Evolutionary conservation across 768 basidiomycete species (phyloP).

Genomic region (Gyrodon lividus): DNA sequence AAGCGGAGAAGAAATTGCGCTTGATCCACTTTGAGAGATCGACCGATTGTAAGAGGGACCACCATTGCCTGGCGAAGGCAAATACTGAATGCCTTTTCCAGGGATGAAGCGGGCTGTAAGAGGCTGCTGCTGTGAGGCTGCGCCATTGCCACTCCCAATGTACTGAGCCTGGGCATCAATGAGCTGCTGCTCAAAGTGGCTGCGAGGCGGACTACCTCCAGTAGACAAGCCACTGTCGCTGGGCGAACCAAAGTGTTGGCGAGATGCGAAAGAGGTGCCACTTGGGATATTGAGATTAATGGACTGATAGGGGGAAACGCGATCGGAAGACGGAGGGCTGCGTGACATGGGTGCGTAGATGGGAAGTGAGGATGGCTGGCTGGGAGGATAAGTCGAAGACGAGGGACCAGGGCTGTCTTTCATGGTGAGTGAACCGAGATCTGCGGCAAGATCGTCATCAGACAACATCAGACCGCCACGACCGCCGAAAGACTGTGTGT

Average conservation of each 20-base stretch:
- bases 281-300: conserved; percentile 60
- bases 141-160: conserved; percentile 19
- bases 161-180: conserved; percentile 42
- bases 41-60: conserved; percentile 38
- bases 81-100: conserved; percentile 62
- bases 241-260: conserved; percentile 54
- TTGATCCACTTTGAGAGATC: conserved; percentile 37
- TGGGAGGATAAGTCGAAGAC: conserved; percentile 52
- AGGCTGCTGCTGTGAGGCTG: conserved; percentile 28
- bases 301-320: conserved; percentile 54
- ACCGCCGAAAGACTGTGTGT: conserved; percentile 37
- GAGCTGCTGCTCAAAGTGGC: conserved; percentile 47
- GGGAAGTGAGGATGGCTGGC: conserved; percentile 73
- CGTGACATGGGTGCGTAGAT: conserved; percentile 71
- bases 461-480: conserved; percentile 66
- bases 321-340: conserved; percentile 56
- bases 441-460: conserved; percentile 79
- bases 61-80: conserved; percentile 37
- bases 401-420: conserved; percentile 32
- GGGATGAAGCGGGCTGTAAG: conserved; percentile 63
- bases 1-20: conserved; percentile 50
- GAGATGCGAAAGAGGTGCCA: conserved; percentile 42
- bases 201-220: conserved; percentile 49
- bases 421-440: conserved; percentile 64
- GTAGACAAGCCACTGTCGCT: conserved; percentile 58